Base-by-base conservation (phyloP, 1,284 basidiomycete species). In the Rhodotorula sp. region DNA sequence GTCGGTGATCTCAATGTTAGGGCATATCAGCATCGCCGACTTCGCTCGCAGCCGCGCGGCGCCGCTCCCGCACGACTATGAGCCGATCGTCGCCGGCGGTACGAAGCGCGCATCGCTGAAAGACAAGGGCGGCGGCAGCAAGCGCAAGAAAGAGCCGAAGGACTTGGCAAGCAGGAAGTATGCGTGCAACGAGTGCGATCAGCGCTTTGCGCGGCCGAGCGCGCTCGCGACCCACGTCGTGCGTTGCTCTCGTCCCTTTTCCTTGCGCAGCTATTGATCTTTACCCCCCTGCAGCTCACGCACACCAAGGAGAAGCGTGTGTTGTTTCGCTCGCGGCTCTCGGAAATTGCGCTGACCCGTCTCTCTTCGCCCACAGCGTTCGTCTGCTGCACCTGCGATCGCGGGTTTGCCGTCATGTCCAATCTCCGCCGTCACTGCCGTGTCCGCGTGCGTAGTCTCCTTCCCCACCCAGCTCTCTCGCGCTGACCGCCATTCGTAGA, bases 321-420 rank as follows among this genome's bases (percentile, higher is more conserved):
- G 67, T 64, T 22, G 8, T 15, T 36, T 17, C 22, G 25, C 32
- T n/a, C 5, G 13, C 25, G 0, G 8, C 17, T 17, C 27, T 9
- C 34, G 25, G 21, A 3, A 7, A 15, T n/a, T 21, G 3, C 4
- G 6, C 54, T 51, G 54, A 67, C 60, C n/a, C 34, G n/a, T 54
- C 36, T 37, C 55, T 8, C 39, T 32, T 19, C 53, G 2, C 22
- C 1, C n/a, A 0, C 63, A 70, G 65, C 68, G 29, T 73, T 73
- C 37, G 46, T 61, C 29, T 73, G 68, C 41, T 32, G 29, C 34
- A 64, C 63, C 9, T 70, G 63, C 60, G 44, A 58, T 6, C 61
- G 65, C 25, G 57, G 58, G 1, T 72, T 72, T 15, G 70, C 70
- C 34, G 70, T 72, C 34, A 72, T 72, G 70, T 65, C 62, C 50